Evolutionary conservation across 768 basidiomycete genomes (phyloP).

Genomic region (Termitomyces titanicus): DNA sequence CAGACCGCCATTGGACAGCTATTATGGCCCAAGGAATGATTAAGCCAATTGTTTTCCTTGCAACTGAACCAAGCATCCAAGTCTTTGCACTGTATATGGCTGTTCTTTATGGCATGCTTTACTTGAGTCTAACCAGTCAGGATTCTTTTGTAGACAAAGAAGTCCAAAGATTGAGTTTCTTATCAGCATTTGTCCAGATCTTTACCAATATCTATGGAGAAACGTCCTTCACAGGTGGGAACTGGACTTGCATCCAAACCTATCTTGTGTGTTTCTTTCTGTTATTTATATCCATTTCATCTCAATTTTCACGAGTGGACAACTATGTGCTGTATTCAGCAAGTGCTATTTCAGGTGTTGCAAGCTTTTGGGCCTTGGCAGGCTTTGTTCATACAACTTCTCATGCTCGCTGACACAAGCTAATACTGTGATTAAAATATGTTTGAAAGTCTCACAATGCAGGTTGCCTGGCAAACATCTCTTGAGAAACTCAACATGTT

Average conservation of each 20-base stretch:
- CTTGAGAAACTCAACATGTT: constrained; percentile 68
- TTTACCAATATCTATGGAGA: constrained; percentile 46
- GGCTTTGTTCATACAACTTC: background rate
- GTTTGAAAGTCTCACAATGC: constrained; percentile 62
- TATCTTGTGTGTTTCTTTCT: constrained; percentile 45
- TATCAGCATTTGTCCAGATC: constrained; percentile 50
- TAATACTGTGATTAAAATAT: constrained; percentile 51
- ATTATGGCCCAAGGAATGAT: constrained; percentile 46
- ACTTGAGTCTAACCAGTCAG: constrained; percentile 35
- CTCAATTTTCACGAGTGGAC: constrained; percentile 53
- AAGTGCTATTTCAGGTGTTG: constrained; percentile 52
- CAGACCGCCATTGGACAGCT: constrained; percentile 36
- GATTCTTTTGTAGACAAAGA: constrained; percentile 2
- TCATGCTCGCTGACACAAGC: no score
- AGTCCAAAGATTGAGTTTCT: background rate
- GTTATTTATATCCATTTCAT: constrained; percentile 9
- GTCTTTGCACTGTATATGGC: constrained; percentile 56
- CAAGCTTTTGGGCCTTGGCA: constrained; percentile 44
- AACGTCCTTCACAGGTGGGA: constrained; percentile 39
- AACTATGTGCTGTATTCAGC: constrained; percentile 76
- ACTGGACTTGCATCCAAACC: constrained; percentile 48
- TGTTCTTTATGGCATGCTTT: constrained; percentile 52
- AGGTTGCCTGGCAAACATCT: constrained; percentile 75
- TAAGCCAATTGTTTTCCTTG: constrained; percentile 55
- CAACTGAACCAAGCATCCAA: constrained; percentile 58